Base-by-base conservation (phyloP, 192 early-diverging fungal genomes). In the Backusella sp. region DNA sequence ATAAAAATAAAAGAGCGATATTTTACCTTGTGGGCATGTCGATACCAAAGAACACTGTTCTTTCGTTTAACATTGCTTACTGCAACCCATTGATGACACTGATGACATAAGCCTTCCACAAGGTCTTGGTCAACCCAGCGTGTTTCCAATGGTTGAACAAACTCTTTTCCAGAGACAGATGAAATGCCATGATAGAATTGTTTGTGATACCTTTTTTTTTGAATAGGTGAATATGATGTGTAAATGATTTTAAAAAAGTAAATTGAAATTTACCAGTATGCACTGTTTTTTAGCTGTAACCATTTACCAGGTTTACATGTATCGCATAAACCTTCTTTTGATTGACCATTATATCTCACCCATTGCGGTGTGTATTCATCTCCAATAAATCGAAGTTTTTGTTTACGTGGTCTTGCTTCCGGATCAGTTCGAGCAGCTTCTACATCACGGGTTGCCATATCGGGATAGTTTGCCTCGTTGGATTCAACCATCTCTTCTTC, bases 261-360 rank as follows among this genome's bases (percentile, higher is more conserved):
- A 32, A 32, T 32, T 32, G 30, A 32, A 32, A 2, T 32, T 32
- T 32, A 32, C 94, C 94, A 96, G 74, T 85, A 96, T 6, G 94
- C 94, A 72, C 91, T 92, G 80, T 95, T 95, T 77, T 94, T 95
- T 19, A 95, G 87, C 79, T 95, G 93, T 44, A 95, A 84, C 93
- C 94, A 95, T 73, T 92, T 93, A 5, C 93, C 93, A 6, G 93
- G 92, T 53, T 83, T 79, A 74, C 94, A 95, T 6, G 89, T 88
- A 28, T 94, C 93, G 82, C 94, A 95, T 68, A 94, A 89, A 2
- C 94, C 94, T 65, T 94, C 94, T 79, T 94, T 94, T 35, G 86
- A 80, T 52, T 91, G 89, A 0, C 94, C 93, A 37, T 83, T 86
- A 76, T 87, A 87, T 71, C 93, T 85, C n/a, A 95, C 94, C 91